Base-by-base conservation (phyloP, 2,329 filamentous ascomycete species). In the Polytolypa hystricis region DNA sequence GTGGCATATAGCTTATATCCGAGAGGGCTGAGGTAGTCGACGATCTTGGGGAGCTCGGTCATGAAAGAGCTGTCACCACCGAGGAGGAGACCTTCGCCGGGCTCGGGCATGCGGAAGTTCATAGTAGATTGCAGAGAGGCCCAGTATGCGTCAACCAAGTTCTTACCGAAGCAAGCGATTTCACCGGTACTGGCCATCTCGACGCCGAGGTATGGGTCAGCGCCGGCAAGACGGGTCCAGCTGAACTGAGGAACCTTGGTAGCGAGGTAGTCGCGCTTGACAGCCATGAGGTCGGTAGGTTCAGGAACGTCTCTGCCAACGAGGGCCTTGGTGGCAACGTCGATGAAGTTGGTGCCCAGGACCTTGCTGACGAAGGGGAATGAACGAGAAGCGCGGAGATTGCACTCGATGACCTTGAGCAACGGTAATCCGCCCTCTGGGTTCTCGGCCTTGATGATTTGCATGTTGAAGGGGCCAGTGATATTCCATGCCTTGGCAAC, bases 401-500 rank as follows among this genome's bases (percentile, higher is more conserved):
- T 96, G 70, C 89, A 96, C 66, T 96, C 89, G 45, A 96, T 96
- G 54, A 96, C 89, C 72, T 95, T 95, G 47, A 96, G 75, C 18
- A 74, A 70, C 21, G 83, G 76, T 54, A 81, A 74, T 38, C 79
- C 80, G 40, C 82, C 82, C 41, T 84, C 78, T 20, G 81, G 76
- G 53, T 81, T 70, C 9, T 84, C 72, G 23, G 83, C 85, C 69
- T 93, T 93, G 74, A 98, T 96, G 64, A 98, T 93, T 60, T 98
- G 91, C 89, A 98, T 96, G 74, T 98, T 98, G 77, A 96, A 98
- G 41, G 91, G 91, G 38, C 91, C 91, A 14, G 86, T 96, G 61
- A 96, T 96, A 55, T 74, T 86, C 85, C 89, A 95, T 32, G 91
- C 91, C 65, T 91, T 83, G 47, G 91, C 91, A 35, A 98, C 87